phyloP scores from a whole-genome alignment of 2,329 filamentous ascomycete species.

The Hymenoscyphus fructigenus region DNA sequence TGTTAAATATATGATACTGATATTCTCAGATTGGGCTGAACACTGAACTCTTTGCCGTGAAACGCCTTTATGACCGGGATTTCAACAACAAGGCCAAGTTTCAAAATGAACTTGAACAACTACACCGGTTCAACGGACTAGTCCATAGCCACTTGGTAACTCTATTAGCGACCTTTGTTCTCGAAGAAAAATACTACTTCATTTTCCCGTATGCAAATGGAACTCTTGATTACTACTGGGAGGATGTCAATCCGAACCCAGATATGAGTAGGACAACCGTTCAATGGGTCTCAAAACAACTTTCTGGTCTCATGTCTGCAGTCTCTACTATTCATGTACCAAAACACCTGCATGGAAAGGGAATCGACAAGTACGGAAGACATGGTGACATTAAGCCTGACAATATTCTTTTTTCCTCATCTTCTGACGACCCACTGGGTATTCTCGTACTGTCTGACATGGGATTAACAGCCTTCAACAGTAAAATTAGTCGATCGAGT shows the following conservation, averaged over 20 bases:
- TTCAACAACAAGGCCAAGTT: background rate
- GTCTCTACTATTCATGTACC: slow-evolving; percentile 23
- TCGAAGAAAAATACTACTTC: slow-evolving; percentile 23
- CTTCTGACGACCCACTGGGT: slow-evolving; percentile 1
- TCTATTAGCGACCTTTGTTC: slow-evolving; percentile 25
- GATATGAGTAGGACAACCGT: background rate
- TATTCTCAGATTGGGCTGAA: slow-evolving; percentile 9
- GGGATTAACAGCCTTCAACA: slow-evolving; percentile 24
- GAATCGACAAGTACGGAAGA: slow-evolving; percentile 20
- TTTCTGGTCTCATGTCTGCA: slow-evolving; percentile 8
- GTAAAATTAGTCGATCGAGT: slow-evolving; percentile 11
- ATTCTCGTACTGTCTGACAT: slow-evolving; percentile 29
- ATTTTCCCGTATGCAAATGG: slow-evolving; percentile 34
- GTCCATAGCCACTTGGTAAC: slow-evolving; percentile 29
- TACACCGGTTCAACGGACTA: slow-evolving; percentile 12
- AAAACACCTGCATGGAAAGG: background rate
- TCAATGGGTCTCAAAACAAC: slow-evolving; percentile 13
- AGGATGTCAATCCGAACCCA: background rate
- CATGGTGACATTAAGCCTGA: slow-evolving; percentile 36
- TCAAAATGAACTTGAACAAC: slow-evolving; percentile 9
- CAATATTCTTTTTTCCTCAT: slow-evolving; percentile 32
- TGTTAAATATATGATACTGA: background rate
- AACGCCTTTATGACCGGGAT: slow-evolving; percentile 5
- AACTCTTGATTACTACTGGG: slow-evolving; percentile 28
- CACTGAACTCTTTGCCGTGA: slow-evolving; percentile 13